Conservation (phyloP, 2,329 filamentous ascomycete genomes). For the Arthrobotrys sphaeroides region DNA sequence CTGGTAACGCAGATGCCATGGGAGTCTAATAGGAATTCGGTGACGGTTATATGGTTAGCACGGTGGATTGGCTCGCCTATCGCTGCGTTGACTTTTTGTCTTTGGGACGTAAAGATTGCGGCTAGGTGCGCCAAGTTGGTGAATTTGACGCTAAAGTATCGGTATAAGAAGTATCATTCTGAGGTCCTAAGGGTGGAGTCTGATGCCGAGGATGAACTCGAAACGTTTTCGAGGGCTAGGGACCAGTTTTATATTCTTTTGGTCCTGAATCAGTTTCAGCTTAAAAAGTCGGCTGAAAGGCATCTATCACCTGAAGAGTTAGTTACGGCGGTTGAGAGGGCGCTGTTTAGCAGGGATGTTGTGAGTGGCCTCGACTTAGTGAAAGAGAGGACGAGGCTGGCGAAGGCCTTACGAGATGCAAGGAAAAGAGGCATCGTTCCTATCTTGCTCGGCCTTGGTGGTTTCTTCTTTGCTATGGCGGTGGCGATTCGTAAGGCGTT, state of each 20-base stretch:
- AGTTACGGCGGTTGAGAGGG: conserved; percentile 24
- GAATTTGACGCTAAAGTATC: conserved; percentile 56
- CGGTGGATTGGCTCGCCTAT: conserved; percentile 59
- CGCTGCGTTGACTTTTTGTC: conserved; percentile 57
- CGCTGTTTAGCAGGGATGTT: conserved; percentile 31
- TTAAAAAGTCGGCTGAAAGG: conserved; percentile 25
- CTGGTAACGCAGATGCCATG: conserved; percentile 57
- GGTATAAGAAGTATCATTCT: conserved; percentile 25
- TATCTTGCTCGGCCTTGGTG: conserved; percentile 32
- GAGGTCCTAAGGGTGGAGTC: conserved; percentile 15
- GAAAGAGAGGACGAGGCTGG: conserved; percentile 16
- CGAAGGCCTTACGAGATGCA: conserved; percentile 19
- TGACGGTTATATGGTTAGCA: conserved; percentile 54
- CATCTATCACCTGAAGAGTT: conserved; percentile 36
- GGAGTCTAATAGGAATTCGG: conserved; percentile 56
- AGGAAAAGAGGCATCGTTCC: conserved; percentile 39
- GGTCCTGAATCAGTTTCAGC: conserved; percentile 63
- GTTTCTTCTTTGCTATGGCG: conserved; percentile 49
- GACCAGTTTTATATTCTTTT: conserved; percentile 64
- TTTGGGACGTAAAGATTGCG: conserved; percentile 60
- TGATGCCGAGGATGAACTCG: conserved; percentile 24
- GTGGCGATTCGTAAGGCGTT: conserved; percentile 48
- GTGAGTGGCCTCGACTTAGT: conserved; percentile 39
- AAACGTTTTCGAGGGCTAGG: conserved; percentile 44
- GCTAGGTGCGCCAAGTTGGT: conserved; percentile 59